Conservation (phyloP, 2,329 filamentous ascomycete species). For the Diaporthe aspalathi region DNA sequence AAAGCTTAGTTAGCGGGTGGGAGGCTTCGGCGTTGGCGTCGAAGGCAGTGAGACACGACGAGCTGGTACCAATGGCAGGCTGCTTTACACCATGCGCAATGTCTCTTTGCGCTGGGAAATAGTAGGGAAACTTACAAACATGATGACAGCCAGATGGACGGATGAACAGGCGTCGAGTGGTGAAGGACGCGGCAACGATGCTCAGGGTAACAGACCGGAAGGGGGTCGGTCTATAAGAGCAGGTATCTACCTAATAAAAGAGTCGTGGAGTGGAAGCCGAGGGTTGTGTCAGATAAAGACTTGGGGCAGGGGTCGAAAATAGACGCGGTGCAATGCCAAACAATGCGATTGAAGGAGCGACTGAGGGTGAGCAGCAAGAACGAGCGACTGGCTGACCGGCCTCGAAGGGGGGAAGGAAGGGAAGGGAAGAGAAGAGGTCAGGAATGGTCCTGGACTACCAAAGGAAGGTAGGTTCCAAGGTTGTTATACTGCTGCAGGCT, state of each 20-base stretch:
- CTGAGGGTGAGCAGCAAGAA: slow-evolving; percentile 23
- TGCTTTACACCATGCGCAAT: neutral
- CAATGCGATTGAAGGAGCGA: slow-evolving; percentile 30
- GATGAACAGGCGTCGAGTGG: neutral
- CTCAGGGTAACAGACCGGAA: neutral
- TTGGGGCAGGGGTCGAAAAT: slow-evolving; percentile 1
- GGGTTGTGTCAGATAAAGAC: slow-evolving; percentile 21
- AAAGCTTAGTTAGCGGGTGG: slow-evolving; percentile 20
- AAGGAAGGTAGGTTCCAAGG: too few relatives aligned
- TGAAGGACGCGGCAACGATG: neutral
- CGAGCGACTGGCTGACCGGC: slow-evolving; percentile 13
- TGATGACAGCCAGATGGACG: neutral
- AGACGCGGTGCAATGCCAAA: neutral
- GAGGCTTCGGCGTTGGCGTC: neutral
- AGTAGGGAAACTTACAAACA: slow-evolving; percentile 34
- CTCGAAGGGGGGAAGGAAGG: neutral
- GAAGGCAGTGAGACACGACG: neutral
- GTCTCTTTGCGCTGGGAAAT: neutral
- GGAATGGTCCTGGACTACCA: neutral
- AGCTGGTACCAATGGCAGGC: slow-evolving; percentile 3
- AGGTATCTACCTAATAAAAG: neutral
- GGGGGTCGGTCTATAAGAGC: neutral
- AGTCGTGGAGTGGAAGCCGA: neutral
- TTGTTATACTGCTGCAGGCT: too few relatives aligned
- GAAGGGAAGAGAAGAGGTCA: neutral